Base-by-base conservation (phyloP, 805 yeast species). In the Barnettozyma siamensis region DNA sequence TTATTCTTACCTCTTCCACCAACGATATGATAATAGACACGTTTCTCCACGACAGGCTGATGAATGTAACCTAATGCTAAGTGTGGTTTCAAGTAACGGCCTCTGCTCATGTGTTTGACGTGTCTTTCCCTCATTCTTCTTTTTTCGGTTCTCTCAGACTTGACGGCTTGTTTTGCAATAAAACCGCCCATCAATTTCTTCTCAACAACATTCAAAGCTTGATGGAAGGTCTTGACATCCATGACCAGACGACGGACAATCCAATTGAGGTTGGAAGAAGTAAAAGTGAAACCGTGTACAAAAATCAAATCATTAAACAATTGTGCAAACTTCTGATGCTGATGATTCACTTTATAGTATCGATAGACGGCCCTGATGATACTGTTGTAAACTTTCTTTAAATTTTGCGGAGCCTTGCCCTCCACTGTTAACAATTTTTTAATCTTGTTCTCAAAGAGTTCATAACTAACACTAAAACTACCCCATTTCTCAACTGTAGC, bases 151-250 rank as follows among this genome's bases (percentile, higher is more conserved):
- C 38, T 43, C 13, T 45, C 41, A 2, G 31, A 7, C 16, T 41
- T 35, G 9, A 41, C 28, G 7, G 44, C 16, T 5, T 34, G 30
- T 27, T 41, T 40, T 44, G 61, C 49, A 53, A 47, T 60, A 34
- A 46, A 59, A 7, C 72, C 72, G 43, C 66, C 66, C 37, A 67
- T 60, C n/a, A 67, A 45, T 26, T 49, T 59, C 7, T 48, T 48
- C 38, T 67, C 62, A 17, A 59, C 53, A 11, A 60, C 40, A 7
- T 46, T 44, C 39, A 66, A 24, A 3, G 62, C 69, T 18, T 44
- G 33, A 16, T 56, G 54, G 15, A 67, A 50, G 0, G 67, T 64
- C 5, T 47, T 31, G 6, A 45, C 33, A 31, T 60, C 53, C 12
- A 46, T 43, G 9, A 64, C 41, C 42, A 66, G 38, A 17, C 54